phyloP scores from a whole-genome alignment of 768 basidiomycete species.

The Mycena crocata region DNA sequence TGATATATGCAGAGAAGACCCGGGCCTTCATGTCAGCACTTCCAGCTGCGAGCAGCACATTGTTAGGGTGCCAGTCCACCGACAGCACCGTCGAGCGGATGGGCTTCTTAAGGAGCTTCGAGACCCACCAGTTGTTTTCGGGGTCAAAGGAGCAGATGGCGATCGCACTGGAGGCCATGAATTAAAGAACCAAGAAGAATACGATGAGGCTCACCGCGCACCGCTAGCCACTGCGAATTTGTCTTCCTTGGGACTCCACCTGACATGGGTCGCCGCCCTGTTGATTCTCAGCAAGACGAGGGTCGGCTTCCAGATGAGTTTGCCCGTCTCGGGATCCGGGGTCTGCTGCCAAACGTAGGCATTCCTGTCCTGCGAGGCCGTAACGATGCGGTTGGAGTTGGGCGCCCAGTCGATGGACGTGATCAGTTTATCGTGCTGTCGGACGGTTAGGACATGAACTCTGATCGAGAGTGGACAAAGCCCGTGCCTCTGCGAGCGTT shows the following conservation, averaged over 20 bases:
- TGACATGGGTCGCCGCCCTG: conserved; percentile 92
- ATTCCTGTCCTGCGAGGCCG: conserved; percentile 98
- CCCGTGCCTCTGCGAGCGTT: conserved; percentile 84
- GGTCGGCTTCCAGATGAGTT: conserved; percentile 90
- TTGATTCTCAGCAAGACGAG: conserved; percentile 96
- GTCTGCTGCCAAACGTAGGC: conserved; percentile 98
- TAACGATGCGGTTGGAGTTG: conserved; percentile 95
- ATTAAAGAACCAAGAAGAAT: neutral
- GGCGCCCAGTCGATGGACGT: conserved; percentile 99
- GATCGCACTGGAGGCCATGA: conserved; percentile 71
- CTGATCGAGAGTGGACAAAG: neutral
- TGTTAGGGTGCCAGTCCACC: conserved; percentile 99
- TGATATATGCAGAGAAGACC: conserved; percentile 98
- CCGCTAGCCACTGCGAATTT: conserved; percentile 99
- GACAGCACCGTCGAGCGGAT: conserved; percentile 94
- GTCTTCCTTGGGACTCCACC: conserved; percentile 97
- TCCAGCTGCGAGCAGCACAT: conserved; percentile 96
- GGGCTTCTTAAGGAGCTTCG: conserved; percentile 97
- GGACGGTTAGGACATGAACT: neutral
- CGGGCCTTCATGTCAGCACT: conserved; percentile 97
- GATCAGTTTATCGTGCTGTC: conserved; percentile 95
- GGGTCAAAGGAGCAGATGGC: conserved; percentile 97
- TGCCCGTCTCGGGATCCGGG: conserved; percentile 78
- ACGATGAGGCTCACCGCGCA: conserved; percentile 76
- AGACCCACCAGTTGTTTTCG: conserved; percentile 99